Base-by-base conservation (phyloP, 768 basidiomycete genomes). In the Fibroporia radiculosa region DNA sequence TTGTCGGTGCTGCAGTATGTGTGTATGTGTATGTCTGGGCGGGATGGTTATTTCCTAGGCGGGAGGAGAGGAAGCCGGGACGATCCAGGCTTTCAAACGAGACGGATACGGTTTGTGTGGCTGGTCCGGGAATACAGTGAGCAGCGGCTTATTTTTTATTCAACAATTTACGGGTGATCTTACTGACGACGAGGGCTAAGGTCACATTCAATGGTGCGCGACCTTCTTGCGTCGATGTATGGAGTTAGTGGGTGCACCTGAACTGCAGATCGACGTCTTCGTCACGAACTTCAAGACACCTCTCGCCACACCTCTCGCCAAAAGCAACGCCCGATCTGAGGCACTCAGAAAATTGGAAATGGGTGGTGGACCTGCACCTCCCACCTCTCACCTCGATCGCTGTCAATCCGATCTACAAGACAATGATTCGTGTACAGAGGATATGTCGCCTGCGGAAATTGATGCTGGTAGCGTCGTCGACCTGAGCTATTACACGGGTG, bases 131-230 rank as follows among this genome's bases (percentile, higher is more conserved):
- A 88, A 55, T 87, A 79, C 55, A 73, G 84, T 85, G 47, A 62
- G 82, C 45, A 13, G 4, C 3, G 13, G 7, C 13, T 8, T 12
- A 3, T 31, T 4, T 20, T 2, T 10, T 23, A 14, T 28, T 26
- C 37, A 16, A 12, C 12, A 4, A 13, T 40, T 45, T 8, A 26
- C 23, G 39, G 34, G 14, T 19, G 27, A 18, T 16, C 25, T 4
- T 4, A 4, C 18, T 16, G 22, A 24, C 16, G 38, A 12, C 23
- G 39, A n/a, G 8, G n/a, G 8, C 41, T 11, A 52, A 86, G 84
- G 80, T 16, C 83, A 89, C 50, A 68, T 89, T 24, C 78, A 82
- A 44, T 89, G 86, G 86, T 79, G 82, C 47, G 83, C 87, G 2
- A 67, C 78, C 6, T 66, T 74, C 39, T 58, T 89, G 27, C 74